phyloP scores from a whole-genome alignment of 345 rosid genomes.

The Syzygium aromaticum region DNA sequence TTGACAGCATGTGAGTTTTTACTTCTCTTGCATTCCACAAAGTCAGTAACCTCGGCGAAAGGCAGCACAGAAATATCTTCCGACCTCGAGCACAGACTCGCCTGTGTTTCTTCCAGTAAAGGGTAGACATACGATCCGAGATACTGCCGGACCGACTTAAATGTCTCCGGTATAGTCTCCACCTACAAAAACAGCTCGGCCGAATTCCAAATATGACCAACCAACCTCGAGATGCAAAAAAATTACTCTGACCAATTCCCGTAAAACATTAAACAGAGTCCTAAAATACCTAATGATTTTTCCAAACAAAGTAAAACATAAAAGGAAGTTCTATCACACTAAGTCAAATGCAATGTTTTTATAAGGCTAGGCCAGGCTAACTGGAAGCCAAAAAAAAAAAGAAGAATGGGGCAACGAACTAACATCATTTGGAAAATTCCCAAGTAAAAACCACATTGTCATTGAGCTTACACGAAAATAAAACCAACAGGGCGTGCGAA shows the following conservation, averaged over 20 bases:
- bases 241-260: too few relatives aligned
- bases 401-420: not conserved
- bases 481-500: not conserved
- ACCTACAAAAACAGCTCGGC: slow-evolving; percentile 13
- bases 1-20: slow-evolving; percentile 3
- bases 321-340: not conserved
- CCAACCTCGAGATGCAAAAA: not conserved
- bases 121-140: slow-evolving; percentile 17
- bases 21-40: not conserved
- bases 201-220: not conserved
- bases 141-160: slow-evolving; percentile 21
- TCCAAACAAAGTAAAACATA: too few relatives aligned
- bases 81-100: slow-evolving; percentile 15
- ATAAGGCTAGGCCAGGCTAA: not conserved
- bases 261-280: too few relatives aligned
- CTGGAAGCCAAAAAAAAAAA: not conserved
- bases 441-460: not conserved
- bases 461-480: not conserved
- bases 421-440: not conserved
- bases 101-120: slow-evolving; percentile 38
- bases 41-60: slow-evolving; percentile 11
- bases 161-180: slow-evolving; percentile 21
- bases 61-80: slow-evolving; percentile 25
- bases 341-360: too few relatives aligned
- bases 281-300: not conserved